phyloP scores from a whole-genome alignment of 352 stramenopile species.

The Phytophthora crassamura region DNA sequence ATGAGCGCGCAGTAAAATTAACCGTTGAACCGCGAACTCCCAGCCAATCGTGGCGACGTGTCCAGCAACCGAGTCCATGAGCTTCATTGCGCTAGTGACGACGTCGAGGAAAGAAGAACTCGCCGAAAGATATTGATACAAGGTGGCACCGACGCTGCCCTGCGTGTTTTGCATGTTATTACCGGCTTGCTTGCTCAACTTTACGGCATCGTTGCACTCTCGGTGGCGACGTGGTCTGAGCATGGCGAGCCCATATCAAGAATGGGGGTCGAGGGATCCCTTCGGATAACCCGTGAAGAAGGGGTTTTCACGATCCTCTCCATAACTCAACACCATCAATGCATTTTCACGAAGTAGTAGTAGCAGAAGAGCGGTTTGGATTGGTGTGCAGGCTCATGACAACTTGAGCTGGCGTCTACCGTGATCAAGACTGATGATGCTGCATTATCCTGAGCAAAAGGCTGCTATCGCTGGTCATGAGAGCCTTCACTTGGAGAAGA shows the following conservation, averaged over 20 bases:
- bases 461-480: no score
- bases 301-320: slow-evolving; percentile 56
- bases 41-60: slow-evolving; percentile 14
- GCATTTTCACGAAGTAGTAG: slow-evolving; percentile 11
- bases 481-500: no score
- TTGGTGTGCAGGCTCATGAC: no score
- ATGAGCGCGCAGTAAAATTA: slow-evolving; percentile 20
- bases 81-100: slow-evolving; percentile 19
- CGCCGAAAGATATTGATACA: background rate
- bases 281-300: slow-evolving; percentile 48
- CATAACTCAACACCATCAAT: slow-evolving; percentile 33
- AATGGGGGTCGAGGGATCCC: slow-evolving; percentile 49
- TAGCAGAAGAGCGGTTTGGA: background rate
- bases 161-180: slow-evolving; percentile 10
- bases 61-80: background rate
- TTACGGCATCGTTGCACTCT: slow-evolving; percentile 34
- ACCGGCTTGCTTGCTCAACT: slow-evolving; percentile 35
- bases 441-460: no score
- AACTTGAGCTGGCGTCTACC: no score
- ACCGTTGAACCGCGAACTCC: slow-evolving; percentile 30
- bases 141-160: background rate
- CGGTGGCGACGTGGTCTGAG: slow-evolving; percentile 35
- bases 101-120: background rate
- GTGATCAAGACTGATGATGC: no score
- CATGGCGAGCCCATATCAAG: slow-evolving; percentile 39